Percentiles rank a stretch among this genome's conserved stretches.
These are phyloP conservation scores for Botrytis cinerea DNA, from an alignment of 2,329 filamentous ascomycete genomes.

Conservation along the genomic window DNA sequence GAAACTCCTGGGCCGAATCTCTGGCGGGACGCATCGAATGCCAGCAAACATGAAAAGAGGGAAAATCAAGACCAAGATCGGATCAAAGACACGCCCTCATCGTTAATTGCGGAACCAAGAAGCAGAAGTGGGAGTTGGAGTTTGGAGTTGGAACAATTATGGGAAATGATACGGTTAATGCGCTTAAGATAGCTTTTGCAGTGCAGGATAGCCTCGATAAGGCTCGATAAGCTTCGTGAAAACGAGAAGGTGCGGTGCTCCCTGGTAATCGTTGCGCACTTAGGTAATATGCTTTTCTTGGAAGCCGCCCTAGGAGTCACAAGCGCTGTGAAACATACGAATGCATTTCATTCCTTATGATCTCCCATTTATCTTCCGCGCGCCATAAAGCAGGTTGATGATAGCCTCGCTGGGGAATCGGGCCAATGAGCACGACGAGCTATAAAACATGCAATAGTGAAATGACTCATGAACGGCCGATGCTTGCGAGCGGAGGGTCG, in stretches of 20 bases:
- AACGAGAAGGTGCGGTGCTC: neutral
- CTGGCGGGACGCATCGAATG: neutral
- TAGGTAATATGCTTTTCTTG: neutral
- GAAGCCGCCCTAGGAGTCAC: conserved; percentile 8
- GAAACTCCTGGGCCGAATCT: neutral
- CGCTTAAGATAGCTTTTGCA: conserved; percentile 4
- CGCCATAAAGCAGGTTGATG: neutral
- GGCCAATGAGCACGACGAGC: neutral
- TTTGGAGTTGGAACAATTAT: neutral
- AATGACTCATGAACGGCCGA: neutral
- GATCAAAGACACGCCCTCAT: neutral
- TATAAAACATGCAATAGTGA: neutral
- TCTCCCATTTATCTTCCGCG: neutral
- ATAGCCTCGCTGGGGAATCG: neutral
- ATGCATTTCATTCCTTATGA: conserved; percentile 12
- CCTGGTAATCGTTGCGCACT: neutral
- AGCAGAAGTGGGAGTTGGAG: neutral
- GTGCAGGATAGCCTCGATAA: conserved; percentile 2
- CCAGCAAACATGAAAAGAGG: neutral
- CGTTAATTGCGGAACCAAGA: neutral
- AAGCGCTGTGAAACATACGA: conserved; percentile 20
- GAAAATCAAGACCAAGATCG: neutral
- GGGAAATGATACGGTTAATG: conserved; percentile 11
- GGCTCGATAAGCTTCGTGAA: neutral
- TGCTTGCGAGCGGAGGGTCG: neutral